phyloP scores from a whole-genome alignment of 2,329 filamentous ascomycete genomes.

The Rhytidhysteron rufulum region DNA sequence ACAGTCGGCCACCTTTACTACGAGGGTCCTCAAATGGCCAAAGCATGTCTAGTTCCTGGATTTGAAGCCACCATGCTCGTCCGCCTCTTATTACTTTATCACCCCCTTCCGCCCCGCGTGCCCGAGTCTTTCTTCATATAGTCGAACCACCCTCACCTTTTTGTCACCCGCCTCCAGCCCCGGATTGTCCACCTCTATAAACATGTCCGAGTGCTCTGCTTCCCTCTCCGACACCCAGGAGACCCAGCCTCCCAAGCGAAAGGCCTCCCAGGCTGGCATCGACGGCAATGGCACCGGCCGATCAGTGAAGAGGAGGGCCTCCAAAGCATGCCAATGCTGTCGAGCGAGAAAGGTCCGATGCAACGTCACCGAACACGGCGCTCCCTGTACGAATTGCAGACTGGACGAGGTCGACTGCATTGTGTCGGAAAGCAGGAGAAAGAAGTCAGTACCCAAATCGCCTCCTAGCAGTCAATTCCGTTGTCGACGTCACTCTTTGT shows the following conservation, averaged over 20 bases:
- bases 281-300: constrained; percentile 44
- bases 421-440: constrained; percentile 69
- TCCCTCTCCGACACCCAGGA: constrained; percentile 31
- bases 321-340: constrained; percentile 85
- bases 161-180: constrained; percentile 9
- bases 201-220: constrained; percentile 37
- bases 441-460: constrained; percentile 77
- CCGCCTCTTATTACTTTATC: too few species aligned
- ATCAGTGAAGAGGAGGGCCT: constrained; percentile 79
- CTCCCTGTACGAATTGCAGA: constrained; percentile 83
- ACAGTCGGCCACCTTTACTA: constrained; percentile 26
- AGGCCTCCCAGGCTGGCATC: constrained; percentile 54
- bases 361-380: constrained; percentile 83
- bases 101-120: constrained; percentile 20
- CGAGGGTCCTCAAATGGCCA: constrained; percentile 23
- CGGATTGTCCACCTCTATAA: constrained; percentile 9
- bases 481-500: constrained; percentile 3
- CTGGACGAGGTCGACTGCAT: constrained; percentile 74
- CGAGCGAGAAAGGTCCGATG: constrained; percentile 87
- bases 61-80: constrained; percentile 30
- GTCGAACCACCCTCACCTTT: constrained; percentile 6
- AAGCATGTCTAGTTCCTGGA: constrained; percentile 21
- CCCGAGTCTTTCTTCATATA: constrained; percentile 7
- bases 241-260: constrained; percentile 50
- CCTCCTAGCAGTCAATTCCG: too few species aligned